Base-by-base conservation (phyloP, 2,329 filamentous ascomycete species). In the Parastagonospora nodorum region DNA sequence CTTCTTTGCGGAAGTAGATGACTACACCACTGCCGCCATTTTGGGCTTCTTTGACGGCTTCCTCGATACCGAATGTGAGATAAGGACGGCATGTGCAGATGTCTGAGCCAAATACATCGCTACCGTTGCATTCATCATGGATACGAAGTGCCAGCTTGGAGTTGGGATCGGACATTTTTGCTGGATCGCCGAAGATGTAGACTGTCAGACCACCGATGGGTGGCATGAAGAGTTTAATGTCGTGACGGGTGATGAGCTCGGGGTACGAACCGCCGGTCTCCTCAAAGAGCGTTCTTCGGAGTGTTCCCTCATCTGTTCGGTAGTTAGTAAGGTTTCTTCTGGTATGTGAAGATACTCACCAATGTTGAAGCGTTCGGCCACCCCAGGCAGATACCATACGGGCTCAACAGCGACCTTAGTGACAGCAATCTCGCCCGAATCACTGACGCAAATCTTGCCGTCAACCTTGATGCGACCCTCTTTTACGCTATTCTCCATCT, bases 1-100 rank as follows among this genome's bases (percentile, higher is more conserved):
- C 94, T 78, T 99, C 94, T 74, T 99, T 99, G 62, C 94, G 87
- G 84, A 97, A 99, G 74, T 99, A 99, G 72, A 97, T 97, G 46
- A 97, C 94, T 16, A 97, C 91, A 49, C 93, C 93, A 63, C 88
- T 93, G 41, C 93, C 93, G 45, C 93, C 93, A 49, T 89, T 91
- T 72, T 97, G 94, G 9, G 94, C 94, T 76, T 97, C 92, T 69
- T 95, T 96, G 63, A 99, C 93, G 10, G 94, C 94, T 75, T 99
- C 94, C 68, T 96, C 92, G 55, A 99, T 95, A 54, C 94, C 94
- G 71, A 95, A 97, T 68, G 96, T 95, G 50, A 97, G 85, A 72
- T 97, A 97, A 12, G 94, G 94, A 49, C 90, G 84, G 75, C 93
- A 97, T 9, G 94, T 97, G 78, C 94, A 97, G 68, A 97, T 99